Base-by-base conservation (phyloP, 2,329 filamentous ascomycete species). In the Aspergillus luchuensis region DNA sequence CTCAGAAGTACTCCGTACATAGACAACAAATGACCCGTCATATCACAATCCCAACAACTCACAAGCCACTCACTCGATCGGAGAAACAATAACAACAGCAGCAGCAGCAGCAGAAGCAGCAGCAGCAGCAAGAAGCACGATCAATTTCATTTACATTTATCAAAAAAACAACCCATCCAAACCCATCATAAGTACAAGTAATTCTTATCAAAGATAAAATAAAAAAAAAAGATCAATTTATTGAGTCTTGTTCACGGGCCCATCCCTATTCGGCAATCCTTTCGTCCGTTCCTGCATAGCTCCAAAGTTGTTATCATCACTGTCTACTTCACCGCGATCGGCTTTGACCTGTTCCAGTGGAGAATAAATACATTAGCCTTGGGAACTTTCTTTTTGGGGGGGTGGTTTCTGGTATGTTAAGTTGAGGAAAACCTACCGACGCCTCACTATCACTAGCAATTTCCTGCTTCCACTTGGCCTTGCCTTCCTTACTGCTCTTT, bases 371-470 rank as follows among this genome's bases (percentile, higher is more conserved):
- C 21, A 38, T 53, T n/a, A n/a, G n/a, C n/a, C n/a, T n/a, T n/a
- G n/a, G n/a, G n/a, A n/a, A n/a, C n/a, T n/a, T n/a, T n/a, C n/a
- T n/a, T n/a, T n/a, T n/a, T n/a, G n/a, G n/a, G n/a, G n/a, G n/a
- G n/a, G n/a, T n/a, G n/a, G n/a, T n/a, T n/a, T n/a, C 25, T 25
- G 7, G 25, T 8, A 25, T 8, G 2, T 8, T 25, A 25, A 28
- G 6, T 28, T 28, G 25, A 28, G 25, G 3, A 1, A 8, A 43
- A 59, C 76, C 83, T 78, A 95, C 82, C 68, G 86, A 86, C 74
- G 91, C 90, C 81, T 96, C 91, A 76, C 89, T 91, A 76, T 91
- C 87, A 53, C 87, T 90, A 3, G 91, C 91, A 53, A 96, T 81
- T 74, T 89, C 87, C 21, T 89, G 82, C 78, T 90, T 89, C 91